Conservation (phyloP, 2,329 filamentous ascomycete genomes). For the Cytospora mali region DNA sequence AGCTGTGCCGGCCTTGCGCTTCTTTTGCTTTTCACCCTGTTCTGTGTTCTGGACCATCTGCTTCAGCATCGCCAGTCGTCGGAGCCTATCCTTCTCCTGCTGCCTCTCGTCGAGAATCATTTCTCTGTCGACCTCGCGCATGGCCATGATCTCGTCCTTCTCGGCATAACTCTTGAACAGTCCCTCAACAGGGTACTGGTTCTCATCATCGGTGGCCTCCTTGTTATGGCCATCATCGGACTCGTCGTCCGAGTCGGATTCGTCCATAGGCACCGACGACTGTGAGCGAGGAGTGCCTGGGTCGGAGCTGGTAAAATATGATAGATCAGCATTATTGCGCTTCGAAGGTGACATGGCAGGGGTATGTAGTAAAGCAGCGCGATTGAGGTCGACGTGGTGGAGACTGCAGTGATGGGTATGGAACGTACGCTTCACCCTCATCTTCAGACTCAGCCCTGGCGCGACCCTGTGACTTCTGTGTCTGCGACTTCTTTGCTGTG, state of each 20-base stretch:
- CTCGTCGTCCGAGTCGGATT: slow-evolving; percentile 71
- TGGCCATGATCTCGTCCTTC: slow-evolving; percentile 76
- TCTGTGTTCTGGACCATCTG: slow-evolving; percentile 71
- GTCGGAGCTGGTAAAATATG: slow-evolving; percentile 21
- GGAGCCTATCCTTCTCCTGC: slow-evolving; percentile 77
- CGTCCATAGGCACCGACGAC: slow-evolving; percentile 85
- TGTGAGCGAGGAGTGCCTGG: slow-evolving; percentile 65
- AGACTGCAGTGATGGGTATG: slow-evolving; percentile 23
- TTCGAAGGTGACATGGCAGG: background rate
- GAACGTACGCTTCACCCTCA: slow-evolving; percentile 79
- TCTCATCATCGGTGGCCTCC: slow-evolving; percentile 57
- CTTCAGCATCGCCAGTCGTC: slow-evolving; percentile 80
- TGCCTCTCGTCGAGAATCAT: slow-evolving; percentile 80
- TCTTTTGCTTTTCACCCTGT: slow-evolving; percentile 64
- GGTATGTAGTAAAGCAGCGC: background rate
- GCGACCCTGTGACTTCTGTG: slow-evolving; percentile 54
- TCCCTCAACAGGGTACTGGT: slow-evolving; percentile 84
- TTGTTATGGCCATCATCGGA: slow-evolving; percentile 58
- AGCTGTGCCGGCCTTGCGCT: slow-evolving; percentile 77
- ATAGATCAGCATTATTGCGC: slow-evolving; percentile 24
- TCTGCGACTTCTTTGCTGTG: slow-evolving; percentile 38
- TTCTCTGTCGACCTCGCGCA: slow-evolving; percentile 91
- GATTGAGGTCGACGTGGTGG: slow-evolving; percentile 18
- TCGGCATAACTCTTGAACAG: slow-evolving; percentile 76
- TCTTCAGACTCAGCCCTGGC: slow-evolving; percentile 68